phyloP scores from a whole-genome alignment of 768 basidiomycete genomes.

The Exidia glandulosa region DNA sequence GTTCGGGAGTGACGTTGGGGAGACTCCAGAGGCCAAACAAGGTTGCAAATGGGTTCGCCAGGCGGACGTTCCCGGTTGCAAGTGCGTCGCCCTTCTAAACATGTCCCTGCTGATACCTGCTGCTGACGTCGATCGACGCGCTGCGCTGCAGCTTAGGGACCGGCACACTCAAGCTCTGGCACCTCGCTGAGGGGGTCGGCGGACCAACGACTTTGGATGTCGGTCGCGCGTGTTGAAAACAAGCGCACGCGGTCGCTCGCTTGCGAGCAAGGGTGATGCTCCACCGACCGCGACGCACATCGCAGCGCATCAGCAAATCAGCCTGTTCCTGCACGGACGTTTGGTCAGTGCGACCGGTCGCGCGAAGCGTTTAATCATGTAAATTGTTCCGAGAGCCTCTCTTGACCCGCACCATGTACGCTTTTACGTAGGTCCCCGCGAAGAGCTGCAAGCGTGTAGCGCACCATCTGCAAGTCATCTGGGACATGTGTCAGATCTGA shows the following conservation, averaged over 20 bases:
- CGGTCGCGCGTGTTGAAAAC: too few relatives aligned
- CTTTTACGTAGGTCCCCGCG: too few relatives aligned
- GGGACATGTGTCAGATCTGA: too few relatives aligned
- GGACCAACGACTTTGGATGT: neutral
- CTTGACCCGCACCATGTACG: neutral
- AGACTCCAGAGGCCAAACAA: too few relatives aligned
- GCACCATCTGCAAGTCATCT: too few relatives aligned
- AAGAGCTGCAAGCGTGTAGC: too few relatives aligned
- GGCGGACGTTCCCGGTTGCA: conserved; percentile 43
- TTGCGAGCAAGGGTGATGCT: neutral
- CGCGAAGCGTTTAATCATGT: neutral
- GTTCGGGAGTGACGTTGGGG: conserved; percentile 1
- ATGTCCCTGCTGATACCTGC: too few relatives aligned
- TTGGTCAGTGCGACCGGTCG: neutral
- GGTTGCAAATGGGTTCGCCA: conserved; percentile 39
- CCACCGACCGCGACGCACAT: too few relatives aligned
- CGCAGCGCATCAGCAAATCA: neutral
- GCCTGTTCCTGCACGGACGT: too few relatives aligned
- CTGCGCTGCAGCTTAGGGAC: conserved; percentile 54
- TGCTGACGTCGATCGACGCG: too few relatives aligned
- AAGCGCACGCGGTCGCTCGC: neutral
- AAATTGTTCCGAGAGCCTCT: neutral
- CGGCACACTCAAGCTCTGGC: conserved; percentile 68
- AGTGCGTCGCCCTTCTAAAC: conserved; percentile 45
- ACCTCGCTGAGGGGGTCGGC: conserved; percentile 20